These are phyloP conservation scores for Rhodosporidiobolus odoratus DNA, from an alignment of 768 basidiomycete genomes.

Conservation along the genomic window DNA sequence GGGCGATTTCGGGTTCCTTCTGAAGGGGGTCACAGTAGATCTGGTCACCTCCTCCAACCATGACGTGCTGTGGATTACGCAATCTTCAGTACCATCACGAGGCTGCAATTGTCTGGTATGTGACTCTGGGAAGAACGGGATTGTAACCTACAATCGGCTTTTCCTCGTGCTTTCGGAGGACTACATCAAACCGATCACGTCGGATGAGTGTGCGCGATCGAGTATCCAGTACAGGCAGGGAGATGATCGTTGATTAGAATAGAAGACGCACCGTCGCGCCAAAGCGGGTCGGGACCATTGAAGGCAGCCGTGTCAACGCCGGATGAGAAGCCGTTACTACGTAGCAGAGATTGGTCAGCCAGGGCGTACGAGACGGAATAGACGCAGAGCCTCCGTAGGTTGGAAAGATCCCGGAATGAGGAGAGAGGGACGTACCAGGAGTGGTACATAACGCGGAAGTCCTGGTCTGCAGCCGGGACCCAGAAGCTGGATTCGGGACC, in stretches of 20 bases:
- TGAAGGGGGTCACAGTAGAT: slow-evolving; percentile 51
- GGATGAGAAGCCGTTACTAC: slow-evolving; percentile 49
- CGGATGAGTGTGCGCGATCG: too few relatives aligned
- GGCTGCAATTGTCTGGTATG: too few relatives aligned
- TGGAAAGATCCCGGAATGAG: too few relatives aligned
- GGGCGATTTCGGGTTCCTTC: slow-evolving; percentile 80
- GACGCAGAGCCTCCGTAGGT: too few relatives aligned
- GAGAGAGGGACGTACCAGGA: slow-evolving; percentile 16
- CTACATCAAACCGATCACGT: too few relatives aligned
- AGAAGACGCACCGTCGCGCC: too few relatives aligned
- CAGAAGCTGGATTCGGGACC: slow-evolving; percentile 61
- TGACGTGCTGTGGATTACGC: slow-evolving; percentile 58
- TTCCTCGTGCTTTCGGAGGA: slow-evolving; percentile 73
- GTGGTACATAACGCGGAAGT: slow-evolving; percentile 57
- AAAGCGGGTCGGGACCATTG: slow-evolving; percentile 52
- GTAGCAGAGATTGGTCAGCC: too few relatives aligned
- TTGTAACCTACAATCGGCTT: slow-evolving; percentile 59
- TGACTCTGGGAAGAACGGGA: too few relatives aligned
- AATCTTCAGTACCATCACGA: too few relatives aligned
- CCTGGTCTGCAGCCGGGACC: slow-evolving; percentile 71
- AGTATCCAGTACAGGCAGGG: too few relatives aligned
- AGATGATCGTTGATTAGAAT: too few relatives aligned
- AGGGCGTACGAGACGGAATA: not conserved
- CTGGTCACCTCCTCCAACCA: slow-evolving; percentile 68
- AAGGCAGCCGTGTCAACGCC: slow-evolving; percentile 69